Evolutionary conservation across 2,329 filamentous ascomycete species (phyloP).

Genomic region (Colletotrichum filicis): DNA sequence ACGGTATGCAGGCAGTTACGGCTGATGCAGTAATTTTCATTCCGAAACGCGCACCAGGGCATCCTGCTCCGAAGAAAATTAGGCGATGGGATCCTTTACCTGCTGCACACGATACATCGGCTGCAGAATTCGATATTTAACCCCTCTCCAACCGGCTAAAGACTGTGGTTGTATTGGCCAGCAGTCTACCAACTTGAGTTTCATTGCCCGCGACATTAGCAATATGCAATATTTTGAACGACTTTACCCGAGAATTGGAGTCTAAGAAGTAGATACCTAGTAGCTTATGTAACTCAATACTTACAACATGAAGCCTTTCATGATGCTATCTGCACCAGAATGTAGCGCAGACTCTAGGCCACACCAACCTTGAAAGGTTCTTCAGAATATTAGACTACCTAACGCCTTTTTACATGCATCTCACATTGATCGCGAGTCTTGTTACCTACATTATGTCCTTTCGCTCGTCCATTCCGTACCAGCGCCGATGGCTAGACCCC

Average conservation of each 20-base stretch:
- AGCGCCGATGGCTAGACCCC: not conserved
- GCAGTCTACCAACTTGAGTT: not conserved
- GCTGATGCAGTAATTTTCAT: not conserved
- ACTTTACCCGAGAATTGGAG: not conserved
- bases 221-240: not conserved
- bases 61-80: not conserved
- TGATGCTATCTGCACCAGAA: not conserved
- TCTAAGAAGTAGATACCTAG: not conserved
- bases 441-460: too few species aligned
- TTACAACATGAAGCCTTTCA: too few species aligned
- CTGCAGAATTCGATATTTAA: not conserved
- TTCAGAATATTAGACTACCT: not conserved
- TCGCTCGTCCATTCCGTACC: not conserved
- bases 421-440: not conserved
- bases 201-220: not conserved
- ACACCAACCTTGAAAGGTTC: not conserved
- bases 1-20: not conserved
- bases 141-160: slow-evolving; percentile 10
- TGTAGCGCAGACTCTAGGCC: not conserved
- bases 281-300: too few species aligned
- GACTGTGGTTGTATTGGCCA: not conserved
- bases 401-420: not conserved
- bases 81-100: not conserved
- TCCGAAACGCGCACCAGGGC: not conserved
- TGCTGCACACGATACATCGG: not conserved